A percentile compares a stretch with the other conserved stretches of the same genome.
Evolutionary conservation across 192 early-diverging fungal genomes (phyloP).

Genomic region (Martensiomyces pterosporus): DNA sequence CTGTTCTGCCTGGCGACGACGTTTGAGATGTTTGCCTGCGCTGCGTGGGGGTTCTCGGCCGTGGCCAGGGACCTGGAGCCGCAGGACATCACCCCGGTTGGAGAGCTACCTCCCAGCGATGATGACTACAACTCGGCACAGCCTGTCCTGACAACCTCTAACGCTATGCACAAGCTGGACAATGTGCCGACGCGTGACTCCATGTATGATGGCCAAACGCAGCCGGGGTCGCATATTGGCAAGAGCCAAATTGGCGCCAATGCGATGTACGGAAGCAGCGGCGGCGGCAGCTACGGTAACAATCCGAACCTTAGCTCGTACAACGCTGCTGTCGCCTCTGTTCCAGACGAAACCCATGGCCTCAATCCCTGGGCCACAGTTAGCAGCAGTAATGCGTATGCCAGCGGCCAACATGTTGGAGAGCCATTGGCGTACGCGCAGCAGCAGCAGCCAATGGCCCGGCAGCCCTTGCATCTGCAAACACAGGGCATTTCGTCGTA

Average conservation of each 20-base stretch:
- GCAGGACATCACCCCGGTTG: neutral
- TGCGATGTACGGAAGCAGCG: too few relatives aligned
- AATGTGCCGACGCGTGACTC: neutral
- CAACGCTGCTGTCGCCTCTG: neutral
- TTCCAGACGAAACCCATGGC: neutral
- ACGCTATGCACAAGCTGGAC: neutral
- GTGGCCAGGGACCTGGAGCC: constrained; percentile 22
- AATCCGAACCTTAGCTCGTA: too few relatives aligned
- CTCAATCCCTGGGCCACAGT: neutral
- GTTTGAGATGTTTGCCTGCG: constrained; percentile 18
- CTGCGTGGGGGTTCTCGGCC: constrained; percentile 24
- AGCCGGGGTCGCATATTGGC: too few relatives aligned
- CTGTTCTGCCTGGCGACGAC: constrained; percentile 35
- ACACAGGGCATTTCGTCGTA: neutral
- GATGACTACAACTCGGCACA: constrained; percentile 1
- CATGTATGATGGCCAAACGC: neutral
- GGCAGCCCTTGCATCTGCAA: neutral
- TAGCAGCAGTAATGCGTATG: too few relatives aligned
- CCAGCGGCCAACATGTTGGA: too few relatives aligned
- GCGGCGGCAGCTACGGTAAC: too few relatives aligned
- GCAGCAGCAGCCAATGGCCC: neutral
- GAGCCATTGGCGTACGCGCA: too few relatives aligned
- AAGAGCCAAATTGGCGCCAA: too few relatives aligned
- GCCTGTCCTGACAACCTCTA: too few relatives aligned
- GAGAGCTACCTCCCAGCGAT: constrained; percentile 10